Percentiles rank a stretch among this genome's conserved stretches.
Conservation (phyloP, 2,329 filamentous ascomycete genomes). For the Ambrosiella xylebori region DNA sequence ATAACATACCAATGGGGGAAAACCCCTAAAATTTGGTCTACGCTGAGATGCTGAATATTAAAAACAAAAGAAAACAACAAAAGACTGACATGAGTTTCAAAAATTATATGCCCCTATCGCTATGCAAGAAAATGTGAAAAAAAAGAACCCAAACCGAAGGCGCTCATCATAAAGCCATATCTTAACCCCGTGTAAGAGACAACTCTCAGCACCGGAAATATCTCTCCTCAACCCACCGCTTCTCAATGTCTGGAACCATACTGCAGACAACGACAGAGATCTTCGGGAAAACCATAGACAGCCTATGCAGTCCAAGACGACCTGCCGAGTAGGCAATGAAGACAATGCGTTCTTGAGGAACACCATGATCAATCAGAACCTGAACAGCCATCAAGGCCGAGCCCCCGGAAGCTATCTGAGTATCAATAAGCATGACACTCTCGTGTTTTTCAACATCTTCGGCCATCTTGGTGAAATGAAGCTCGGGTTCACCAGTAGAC, state of each 20-base stretch:
- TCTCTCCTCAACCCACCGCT: conserved; percentile 74
- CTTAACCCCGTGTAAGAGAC: neutral
- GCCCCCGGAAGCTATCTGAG: conserved; percentile 87
- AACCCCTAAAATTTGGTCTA: no score
- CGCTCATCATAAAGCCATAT: neutral
- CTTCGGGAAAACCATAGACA: conserved; percentile 77
- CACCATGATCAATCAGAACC: conserved; percentile 87
- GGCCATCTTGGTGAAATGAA: conserved; percentile 76
- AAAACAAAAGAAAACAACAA: neutral
- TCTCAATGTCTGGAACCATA: conserved; percentile 64
- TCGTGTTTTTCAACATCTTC: conserved; percentile 56
- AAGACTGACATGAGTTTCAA: neutral
- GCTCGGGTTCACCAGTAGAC: conserved; percentile 72
- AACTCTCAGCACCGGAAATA: conserved; percentile 64
- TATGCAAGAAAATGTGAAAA: neutral
- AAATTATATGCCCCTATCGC: neutral
- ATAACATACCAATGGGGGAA: no score
- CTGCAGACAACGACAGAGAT: conserved; percentile 75
- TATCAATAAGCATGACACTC: conserved; percentile 72
- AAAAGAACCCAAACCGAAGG: neutral
- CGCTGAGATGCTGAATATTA: no score
- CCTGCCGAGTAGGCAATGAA: conserved; percentile 88
- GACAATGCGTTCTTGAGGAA: conserved; percentile 67
- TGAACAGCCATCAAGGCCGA: conserved; percentile 82
- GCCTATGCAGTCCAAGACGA: conserved; percentile 61